Base-by-base conservation (phyloP, 176 grass and related monocot genomes). In the Carex myosuroides region DNA sequence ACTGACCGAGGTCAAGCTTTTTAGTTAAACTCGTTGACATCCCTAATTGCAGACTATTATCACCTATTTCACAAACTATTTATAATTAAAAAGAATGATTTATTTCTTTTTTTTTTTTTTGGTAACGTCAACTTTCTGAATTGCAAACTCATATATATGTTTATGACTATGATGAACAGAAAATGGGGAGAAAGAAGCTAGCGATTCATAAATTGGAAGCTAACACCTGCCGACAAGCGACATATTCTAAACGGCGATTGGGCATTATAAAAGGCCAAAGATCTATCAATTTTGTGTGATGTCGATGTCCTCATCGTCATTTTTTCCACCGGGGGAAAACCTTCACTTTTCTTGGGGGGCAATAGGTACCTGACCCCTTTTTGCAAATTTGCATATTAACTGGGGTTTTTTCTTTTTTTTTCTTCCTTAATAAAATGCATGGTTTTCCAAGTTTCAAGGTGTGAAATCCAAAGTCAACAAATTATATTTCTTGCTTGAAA, bases 141-240 rank as follows among this genome's bases (percentile, higher is more conserved):
- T 50, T 70, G 66, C 0, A 8, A 9, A 32, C 6, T 70, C 33
- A 13, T 39, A 16, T 1, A 17, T 69, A 41, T 70, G 2, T 16
- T 39, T 70, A 1, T 72, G 18, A 22, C 48, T 26, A 22, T 26
- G 8, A 2, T 53, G n/a, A 74, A 52, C 44, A 74, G 70, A 80
- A 82, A 35, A 88, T 88, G 86, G 86, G 86, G 17, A 88, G 86
- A 53, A 83, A 83, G 13, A 88, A 88, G 57, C 41, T 84, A 10
- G 26, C 58, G 44, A 88, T 88, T 16, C 53, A 70, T 17, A 88
- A 88, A 76, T 37, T 88, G 0, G 79, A 79, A 26, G 79, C 81
- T 20, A 53, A 21, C 14, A 50, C 3, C 4, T 26, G 76, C 12
- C 70, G 86, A 13, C 70, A 88, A 56, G 81, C 79, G 24, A 88